phyloP scores from a whole-genome alignment of 2,329 filamentous ascomycete genomes.

The Botrytis pseudocinerea region DNA sequence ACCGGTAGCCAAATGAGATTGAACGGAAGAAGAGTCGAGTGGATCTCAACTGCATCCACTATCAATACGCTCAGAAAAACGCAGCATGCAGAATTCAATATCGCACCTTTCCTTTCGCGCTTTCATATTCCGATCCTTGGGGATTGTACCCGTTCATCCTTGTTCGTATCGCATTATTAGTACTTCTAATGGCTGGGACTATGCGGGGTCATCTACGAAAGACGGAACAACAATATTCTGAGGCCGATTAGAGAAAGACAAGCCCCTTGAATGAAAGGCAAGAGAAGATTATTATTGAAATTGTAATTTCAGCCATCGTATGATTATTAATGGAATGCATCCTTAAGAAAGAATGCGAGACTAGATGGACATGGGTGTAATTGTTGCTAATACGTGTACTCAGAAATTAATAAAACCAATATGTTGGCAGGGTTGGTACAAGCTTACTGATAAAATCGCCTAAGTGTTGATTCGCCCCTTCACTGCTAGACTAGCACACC shows the following conservation, averaged over 20 bases:
- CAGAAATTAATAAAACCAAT: neutral
- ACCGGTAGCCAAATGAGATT: neutral
- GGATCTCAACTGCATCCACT: neutral
- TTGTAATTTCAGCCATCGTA: neutral
- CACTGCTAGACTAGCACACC: neutral
- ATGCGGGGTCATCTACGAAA: constrained; percentile 3
- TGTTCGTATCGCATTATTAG: neutral
- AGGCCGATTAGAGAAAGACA: neutral
- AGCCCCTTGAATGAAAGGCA: neutral
- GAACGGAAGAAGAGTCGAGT: neutral
- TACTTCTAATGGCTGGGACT: neutral
- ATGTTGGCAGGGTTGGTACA: neutral
- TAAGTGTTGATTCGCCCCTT: neutral
- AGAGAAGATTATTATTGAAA: neutral
- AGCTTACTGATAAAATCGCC: constrained; percentile 5
- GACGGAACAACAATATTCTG: neutral
- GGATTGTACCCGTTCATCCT: neutral
- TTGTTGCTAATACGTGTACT: neutral
- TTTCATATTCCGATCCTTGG: neutral
- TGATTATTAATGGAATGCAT: neutral
- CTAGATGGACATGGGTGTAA: neutral
- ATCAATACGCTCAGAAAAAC: neutral
- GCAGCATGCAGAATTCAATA: neutral
- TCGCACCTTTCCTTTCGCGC: neutral
- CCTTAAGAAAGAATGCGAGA: neutral